Base-by-base conservation (phyloP, 106 monocot species). In the Dactylorhiza incarnata region DNA sequence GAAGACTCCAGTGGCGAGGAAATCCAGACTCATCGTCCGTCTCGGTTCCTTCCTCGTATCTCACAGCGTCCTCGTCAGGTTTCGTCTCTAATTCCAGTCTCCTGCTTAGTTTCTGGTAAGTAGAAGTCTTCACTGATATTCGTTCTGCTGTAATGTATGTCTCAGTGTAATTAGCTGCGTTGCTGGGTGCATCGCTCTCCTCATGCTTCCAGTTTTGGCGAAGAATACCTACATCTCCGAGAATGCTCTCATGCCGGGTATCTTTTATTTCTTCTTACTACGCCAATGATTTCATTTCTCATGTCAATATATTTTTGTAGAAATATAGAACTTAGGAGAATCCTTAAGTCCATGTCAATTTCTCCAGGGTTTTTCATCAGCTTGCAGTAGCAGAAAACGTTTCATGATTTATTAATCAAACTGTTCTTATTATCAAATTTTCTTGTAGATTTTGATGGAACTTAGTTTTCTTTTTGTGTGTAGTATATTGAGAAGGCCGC, bases 231-330 rank as follows among this genome's bases (percentile, higher is more conserved):
- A 95, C 74, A 68, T 95, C 45, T 95, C 95, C 5, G 95, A 95
- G 77, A 95, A 95, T 75, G 95, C 95, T 69, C 88, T 90, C 29
- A 87, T 95, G 86, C 95, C 93, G 74, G 95, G 95, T 93, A 16
- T 69, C 1, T 43, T 23, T 45, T 24, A 0, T 43, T 69, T 69
- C 14, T 43, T 69, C 15, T 65, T 26, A 65, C 26, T 69, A 45
- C 17, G 43, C 45, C 24, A 45, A 46, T 7, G 45, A 69, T 45
- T 7, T 69, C 45, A 46, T 69, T 69, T 43, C 8, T 46, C 17
- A 0, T 17, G 8, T 69, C 12, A 13, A 25, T 4, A 65, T 2
- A 29, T 25, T 65, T 37, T 29, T 12, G 65, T 12, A 65, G 26
- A 69, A 45, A 14, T n/a, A 11, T 45, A 68, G 11, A 29, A 2